Percentiles rank a stretch among this genome's conserved stretches.
Evolutionary conservation across 352 stramenopile species (phyloP).

Genomic region (Phytopythium boreale): DNA sequence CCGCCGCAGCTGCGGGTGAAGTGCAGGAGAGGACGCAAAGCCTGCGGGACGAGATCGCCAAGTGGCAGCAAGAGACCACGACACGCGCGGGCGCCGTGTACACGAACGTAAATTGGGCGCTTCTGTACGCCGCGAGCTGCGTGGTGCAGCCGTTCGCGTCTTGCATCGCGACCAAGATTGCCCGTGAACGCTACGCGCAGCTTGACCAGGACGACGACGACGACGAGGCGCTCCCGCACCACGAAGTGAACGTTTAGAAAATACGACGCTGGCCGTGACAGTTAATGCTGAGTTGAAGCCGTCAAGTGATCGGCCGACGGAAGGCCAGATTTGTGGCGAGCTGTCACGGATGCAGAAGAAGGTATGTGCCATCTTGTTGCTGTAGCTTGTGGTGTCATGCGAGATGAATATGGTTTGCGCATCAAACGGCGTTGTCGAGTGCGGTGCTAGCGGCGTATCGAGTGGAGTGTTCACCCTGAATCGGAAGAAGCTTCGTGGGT

Average conservation of each 20-base stretch:
- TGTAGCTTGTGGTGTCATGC: neutral
- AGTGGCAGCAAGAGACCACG: constrained; percentile 35
- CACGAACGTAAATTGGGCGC: constrained; percentile 22
- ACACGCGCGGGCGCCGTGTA: constrained; percentile 27
- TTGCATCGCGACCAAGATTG: constrained; percentile 26
- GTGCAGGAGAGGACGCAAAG: constrained; percentile 24
- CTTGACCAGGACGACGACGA: constrained; percentile 37
- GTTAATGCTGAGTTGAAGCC: neutral
- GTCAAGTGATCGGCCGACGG: neutral
- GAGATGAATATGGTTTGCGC: neutral
- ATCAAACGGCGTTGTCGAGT: neutral
- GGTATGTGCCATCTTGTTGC: neutral
- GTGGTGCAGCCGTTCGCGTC: constrained; percentile 30
- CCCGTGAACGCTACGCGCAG: constrained; percentile 23
- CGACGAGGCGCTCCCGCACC: constrained; percentile 9
- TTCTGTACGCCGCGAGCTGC: constrained; percentile 26
- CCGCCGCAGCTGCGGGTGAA: constrained; percentile 25
- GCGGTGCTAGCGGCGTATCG: neutral
- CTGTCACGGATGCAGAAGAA: neutral
- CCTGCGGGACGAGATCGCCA: constrained; percentile 43
- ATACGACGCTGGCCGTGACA: too few species aligned
- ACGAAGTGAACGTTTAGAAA: constrained; percentile 8
- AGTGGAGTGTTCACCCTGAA: neutral
- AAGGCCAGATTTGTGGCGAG: neutral
- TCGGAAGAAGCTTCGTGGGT: neutral